Evolutionary conservation across 345 rosid species (phyloP).

Genomic region (Lenwebbia sp.): DNA sequence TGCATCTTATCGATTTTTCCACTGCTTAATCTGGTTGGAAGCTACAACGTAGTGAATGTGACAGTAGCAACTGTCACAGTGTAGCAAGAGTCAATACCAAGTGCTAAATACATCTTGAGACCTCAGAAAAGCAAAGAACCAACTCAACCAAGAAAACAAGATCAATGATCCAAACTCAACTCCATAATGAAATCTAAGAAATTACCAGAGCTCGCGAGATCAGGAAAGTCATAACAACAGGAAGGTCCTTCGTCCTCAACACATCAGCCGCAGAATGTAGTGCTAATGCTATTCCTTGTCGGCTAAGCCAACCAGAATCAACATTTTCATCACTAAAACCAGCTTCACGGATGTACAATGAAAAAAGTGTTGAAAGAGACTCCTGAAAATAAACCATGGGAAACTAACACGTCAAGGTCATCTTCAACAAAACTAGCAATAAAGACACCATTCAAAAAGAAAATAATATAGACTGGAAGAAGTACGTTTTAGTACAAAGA

Average conservation of each 20-base stretch:
- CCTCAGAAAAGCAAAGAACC: neutral
- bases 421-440: neutral
- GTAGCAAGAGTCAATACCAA: neutral
- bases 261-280: slow-evolving; percentile 89
- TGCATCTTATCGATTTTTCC: neutral
- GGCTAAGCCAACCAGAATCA: slow-evolving; percentile 89
- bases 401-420: neutral
- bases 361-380: slow-evolving; percentile 81
- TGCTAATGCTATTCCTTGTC: slow-evolving; percentile 93
- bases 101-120: neutral
- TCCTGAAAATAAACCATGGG: slow-evolving; percentile 32
- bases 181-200: neutral
- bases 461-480: neutral
- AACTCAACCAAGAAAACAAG: neutral
- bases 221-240: slow-evolving; percentile 91
- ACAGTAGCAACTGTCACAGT: neutral
- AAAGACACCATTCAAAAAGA: neutral
- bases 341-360: slow-evolving; percentile 71
- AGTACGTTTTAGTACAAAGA: neutral
- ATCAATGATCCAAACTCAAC: neutral
- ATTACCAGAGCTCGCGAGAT: slow-evolving; percentile 90
- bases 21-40: neutral
- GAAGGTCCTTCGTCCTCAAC: slow-evolving; percentile 87
- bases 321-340: slow-evolving; percentile 38
- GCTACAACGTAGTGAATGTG: neutral